Evolutionary conservation across 805 yeast species (phyloP).

Genomic region (Isabelozyma pseudorhagii): DNA sequence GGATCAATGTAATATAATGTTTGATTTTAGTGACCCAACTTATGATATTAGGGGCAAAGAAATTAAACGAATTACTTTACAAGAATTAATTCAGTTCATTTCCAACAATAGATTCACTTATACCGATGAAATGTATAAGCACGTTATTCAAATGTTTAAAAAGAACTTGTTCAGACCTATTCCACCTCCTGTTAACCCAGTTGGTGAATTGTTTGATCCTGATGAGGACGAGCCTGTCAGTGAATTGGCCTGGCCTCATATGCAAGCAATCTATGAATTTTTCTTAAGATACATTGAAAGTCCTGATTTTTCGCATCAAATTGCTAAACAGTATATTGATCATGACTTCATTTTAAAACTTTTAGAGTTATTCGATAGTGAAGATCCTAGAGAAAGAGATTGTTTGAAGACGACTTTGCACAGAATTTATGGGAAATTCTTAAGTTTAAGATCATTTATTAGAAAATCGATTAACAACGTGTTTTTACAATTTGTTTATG

Average conservation of each 20-base stretch:
- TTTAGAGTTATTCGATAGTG: constrained; percentile 89
- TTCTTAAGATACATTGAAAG: constrained; percentile 89
- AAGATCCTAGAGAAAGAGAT: constrained; percentile 95
- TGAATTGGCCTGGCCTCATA: constrained; percentile 98
- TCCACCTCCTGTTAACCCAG: constrained; percentile 97
- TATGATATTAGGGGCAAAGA: constrained; percentile 91
- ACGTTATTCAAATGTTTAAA: constrained; percentile 86
- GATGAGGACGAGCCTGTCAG: constrained; percentile 98
- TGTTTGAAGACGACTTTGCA: constrained; percentile 93
- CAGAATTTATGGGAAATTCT: constrained; percentile 92
- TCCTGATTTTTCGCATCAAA: constrained; percentile 89
- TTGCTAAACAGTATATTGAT: constrained; percentile 92
- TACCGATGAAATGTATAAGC: constrained; percentile 86
- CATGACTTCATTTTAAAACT: constrained; percentile 80
- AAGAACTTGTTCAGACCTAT: constrained; percentile 89
- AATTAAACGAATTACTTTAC: constrained; percentile 79
- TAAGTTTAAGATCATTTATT: constrained; percentile 84
- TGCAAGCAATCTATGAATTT: constrained; percentile 95
- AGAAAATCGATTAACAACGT: constrained; percentile 90
- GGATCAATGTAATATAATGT: constrained; percentile 91
- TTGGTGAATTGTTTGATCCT: constrained; percentile 95
- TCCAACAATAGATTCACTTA: constrained; percentile 78
- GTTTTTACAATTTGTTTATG: constrained; percentile 89
- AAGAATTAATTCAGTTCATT: constrained; percentile 86
- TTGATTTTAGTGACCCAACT: constrained; percentile 92